Evolutionary conservation across 495 filamentous ascomycete genomes (phyloP), one percentile per base, ranked within the genome.

Genomic region (Penicillium antarcticum): DNA sequence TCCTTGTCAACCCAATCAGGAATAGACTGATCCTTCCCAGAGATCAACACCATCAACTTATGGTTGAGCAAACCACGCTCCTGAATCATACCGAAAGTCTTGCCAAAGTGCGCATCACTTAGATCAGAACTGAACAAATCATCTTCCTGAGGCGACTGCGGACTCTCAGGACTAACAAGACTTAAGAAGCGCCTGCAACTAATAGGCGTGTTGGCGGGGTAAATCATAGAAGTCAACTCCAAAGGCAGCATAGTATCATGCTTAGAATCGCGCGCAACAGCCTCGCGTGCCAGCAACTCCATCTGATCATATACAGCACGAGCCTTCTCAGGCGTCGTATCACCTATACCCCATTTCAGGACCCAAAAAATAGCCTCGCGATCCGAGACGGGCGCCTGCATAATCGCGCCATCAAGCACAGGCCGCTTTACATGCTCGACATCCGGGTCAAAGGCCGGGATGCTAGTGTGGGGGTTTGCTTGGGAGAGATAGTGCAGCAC

Each of bases 71-170:
- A 77, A 7, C 74, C 80, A 33, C 67, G 57, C 48, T 76, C 40
- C 38, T 77, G 70, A 29, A 87, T 67, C 59, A 53, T 68, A 1
- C 88, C 88, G 76, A 92, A 95, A 0, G 77, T 87, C 19, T 60
- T 57, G 19, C 42, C 49, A 13, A 91, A 61, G 52, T 76, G 68
- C 34, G 78, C 73, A 45, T 87, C 83, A 0, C 66, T 60, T 10
- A 95, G 67, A 65, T 92, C 88, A n/a, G 86, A 86, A 43, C 85
- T 88, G 69, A 96, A 97, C 56, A 87, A 85, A 63, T 97, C 92
- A 65, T 97, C 92, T 36, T 87, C 87, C 4, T 87, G 86, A 0
- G 71, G 75, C 18, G 65, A 42, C 58, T 81, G 53, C 26, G 77
- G 65, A 37, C 66, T 69, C 19, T 75, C 75, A 0, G 75, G 73